phyloP scores from a whole-genome alignment of 176 grass and related monocot species.

The Bothriochloa decipiens region DNA sequence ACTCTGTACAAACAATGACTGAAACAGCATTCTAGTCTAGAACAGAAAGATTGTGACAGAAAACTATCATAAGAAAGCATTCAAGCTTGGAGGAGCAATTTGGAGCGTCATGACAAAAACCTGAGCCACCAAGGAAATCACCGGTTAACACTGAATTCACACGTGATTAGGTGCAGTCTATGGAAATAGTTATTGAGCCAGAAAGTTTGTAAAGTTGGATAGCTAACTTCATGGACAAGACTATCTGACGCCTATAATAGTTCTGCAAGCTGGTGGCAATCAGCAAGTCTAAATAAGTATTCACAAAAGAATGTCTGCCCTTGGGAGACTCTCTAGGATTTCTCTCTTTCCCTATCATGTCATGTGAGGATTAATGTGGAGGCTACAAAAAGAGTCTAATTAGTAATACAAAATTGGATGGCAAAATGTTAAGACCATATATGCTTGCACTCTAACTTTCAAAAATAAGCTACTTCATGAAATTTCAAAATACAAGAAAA shows the following conservation, averaged over 20 bases:
- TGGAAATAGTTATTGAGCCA: slow-evolving; percentile 16
- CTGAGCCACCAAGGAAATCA: slow-evolving; percentile 51
- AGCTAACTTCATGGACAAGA: neutral
- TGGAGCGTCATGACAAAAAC: slow-evolving; percentile 99
- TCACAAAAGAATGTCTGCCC: slow-evolving; percentile 25
- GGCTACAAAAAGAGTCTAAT: neutral
- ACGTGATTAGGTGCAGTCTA: neutral
- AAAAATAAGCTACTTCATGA: slow-evolving; percentile 1
- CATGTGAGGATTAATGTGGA: neutral
- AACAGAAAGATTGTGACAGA: slow-evolving; percentile 58
- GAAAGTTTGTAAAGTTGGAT: slow-evolving; percentile 24
- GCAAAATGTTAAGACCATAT: neutral
- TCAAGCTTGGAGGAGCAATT: slow-evolving; percentile 80
- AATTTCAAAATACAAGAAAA: slow-evolving; percentile 15
- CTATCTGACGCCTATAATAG: neutral
- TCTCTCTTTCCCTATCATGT: neutral
- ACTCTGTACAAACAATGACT: slow-evolving; percentile 52
- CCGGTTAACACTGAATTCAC: neutral
- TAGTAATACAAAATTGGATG: neutral
- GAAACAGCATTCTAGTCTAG: slow-evolving; percentile 42
- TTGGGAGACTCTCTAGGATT: neutral
- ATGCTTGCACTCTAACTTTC: slow-evolving; percentile 31
- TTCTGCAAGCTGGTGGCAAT: neutral
- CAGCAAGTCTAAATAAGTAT: slow-evolving; percentile 2
- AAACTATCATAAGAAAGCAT: slow-evolving; percentile 50